Evolutionary conservation across 2,329 filamentous ascomycete genomes (phyloP), one percentile per base, ranked within the genome.

Genomic region (Lecanicillium sp.): DNA sequence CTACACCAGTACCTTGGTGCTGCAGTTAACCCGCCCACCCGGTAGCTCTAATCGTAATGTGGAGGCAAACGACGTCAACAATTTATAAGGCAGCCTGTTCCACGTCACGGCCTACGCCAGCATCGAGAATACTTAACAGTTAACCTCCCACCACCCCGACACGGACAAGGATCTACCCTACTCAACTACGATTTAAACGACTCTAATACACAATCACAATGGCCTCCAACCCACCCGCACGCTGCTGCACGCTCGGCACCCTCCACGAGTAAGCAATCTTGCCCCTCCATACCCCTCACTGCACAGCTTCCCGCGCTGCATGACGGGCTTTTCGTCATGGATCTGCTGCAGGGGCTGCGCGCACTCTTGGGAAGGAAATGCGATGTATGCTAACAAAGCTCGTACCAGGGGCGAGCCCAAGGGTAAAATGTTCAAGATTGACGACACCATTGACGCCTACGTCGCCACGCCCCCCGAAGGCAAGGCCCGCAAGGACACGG

Each of bases 231-330:
- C 63, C 66, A 39, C 71, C 72, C 11, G 68, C 52, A 40, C 49
- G 60, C 39, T 78, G 74, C 66, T 78, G 74, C 60, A 62, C 62
- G 22, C 49, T 67, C 39, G 73, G 72, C 43, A 58, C 71, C 43
- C 69, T 65, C 54, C 71, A 75, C 48, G 66, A 72, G 72, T 75
- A 59, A 53, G 72, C 22, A 7, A 25, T 15, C 20, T 14, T 25
- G 2, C 4, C n/a, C 11, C 28, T 11, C 27, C n/a, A 15, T 28
- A 11, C 33, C 29, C 13, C 15, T n/a, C 29, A 17, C n/a, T n/a
- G n/a, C n/a, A n/a, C n/a, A n/a, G 10, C 17, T 41, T 29, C 35
- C 34, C 30, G n/a, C n/a, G n/a, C 34, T 30, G 27, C 40, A 28
- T 33, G 17, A 22, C 13, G 14, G 13, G n/a, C n/a, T n/a, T n/a